phyloP scores from a whole-genome alignment of 495 filamentous ascomycete species.

The Talaromyces thailandensis region DNA sequence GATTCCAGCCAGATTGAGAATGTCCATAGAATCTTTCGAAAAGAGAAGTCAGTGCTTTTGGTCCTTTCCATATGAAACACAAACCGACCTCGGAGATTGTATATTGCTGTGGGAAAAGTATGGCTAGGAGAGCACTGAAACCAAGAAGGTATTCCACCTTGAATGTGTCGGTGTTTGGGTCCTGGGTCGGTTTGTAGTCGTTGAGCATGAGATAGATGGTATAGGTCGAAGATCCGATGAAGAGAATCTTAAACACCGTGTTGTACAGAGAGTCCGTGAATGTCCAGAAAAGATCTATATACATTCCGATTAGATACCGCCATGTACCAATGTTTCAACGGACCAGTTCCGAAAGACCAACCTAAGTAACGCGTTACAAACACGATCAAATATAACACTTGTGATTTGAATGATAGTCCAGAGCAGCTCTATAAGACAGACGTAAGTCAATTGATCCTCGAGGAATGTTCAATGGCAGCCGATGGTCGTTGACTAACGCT shows the following conservation, averaged over 20 bases:
- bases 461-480: background rate
- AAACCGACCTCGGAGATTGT: slow-evolving; percentile 48
- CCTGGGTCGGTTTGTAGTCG: slow-evolving; percentile 91
- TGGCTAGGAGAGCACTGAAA: slow-evolving; percentile 63
- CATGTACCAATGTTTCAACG: background rate
- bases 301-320: background rate
- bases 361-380: slow-evolving; percentile 90
- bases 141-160: slow-evolving; percentile 86
- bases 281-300: slow-evolving; percentile 79
- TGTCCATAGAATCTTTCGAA: slow-evolving; percentile 77
- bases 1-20: slow-evolving; percentile 97
- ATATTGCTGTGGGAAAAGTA: slow-evolving; percentile 80
- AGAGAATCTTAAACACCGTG: slow-evolving; percentile 90
- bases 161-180: slow-evolving; percentile 93
- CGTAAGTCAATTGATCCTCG: background rate
- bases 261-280: slow-evolving; percentile 75
- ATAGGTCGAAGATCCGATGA: slow-evolving; percentile 82
- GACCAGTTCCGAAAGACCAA: slow-evolving; percentile 19
- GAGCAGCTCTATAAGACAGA: slow-evolving; percentile 66
- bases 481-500: slow-evolving; percentile 48
- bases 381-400: slow-evolving; percentile 85
- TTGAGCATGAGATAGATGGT: slow-evolving; percentile 95
- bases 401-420: slow-evolving; percentile 96
- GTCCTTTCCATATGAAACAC: background rate
- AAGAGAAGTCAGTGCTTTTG: background rate